These are phyloP conservation scores for Castanospermum australe DNA, from an alignment of 306 rosid species.

Conservation along the genomic window DNA sequence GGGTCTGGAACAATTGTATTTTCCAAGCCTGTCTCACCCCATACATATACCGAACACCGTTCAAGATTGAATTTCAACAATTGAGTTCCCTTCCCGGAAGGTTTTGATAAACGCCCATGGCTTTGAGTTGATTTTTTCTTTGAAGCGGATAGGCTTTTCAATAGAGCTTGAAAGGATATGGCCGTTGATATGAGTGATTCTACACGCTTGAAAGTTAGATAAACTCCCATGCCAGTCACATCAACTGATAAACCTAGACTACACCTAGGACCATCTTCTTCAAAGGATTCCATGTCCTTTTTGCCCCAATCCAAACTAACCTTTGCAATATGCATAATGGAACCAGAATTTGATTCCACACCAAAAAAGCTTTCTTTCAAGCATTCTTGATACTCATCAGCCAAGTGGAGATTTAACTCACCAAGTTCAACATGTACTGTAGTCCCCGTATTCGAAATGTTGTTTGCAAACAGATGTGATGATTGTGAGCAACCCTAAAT, in stretches of 20 bases:
- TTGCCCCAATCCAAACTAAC: conserved; percentile 94
- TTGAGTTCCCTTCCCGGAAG: conserved; percentile 82
- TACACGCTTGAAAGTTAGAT: conserved; percentile 70
- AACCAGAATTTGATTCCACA: conserved; percentile 89
- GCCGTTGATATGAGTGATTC: conserved; percentile 87
- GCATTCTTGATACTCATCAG: conserved; percentile 92
- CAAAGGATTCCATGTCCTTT: conserved; percentile 78
- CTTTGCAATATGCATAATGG: conserved; percentile 82
- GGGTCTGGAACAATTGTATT: conserved; percentile 80
- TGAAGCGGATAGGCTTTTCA: conserved; percentile 62
- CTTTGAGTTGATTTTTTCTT: conserved; percentile 57
- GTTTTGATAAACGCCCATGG: conserved; percentile 61
- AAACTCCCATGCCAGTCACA: conserved; percentile 87
- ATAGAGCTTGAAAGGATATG: conserved; percentile 68
- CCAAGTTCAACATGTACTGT: conserved; percentile 87
- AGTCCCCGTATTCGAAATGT: conserved; percentile 79
- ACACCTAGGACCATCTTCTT: conserved; percentile 61
- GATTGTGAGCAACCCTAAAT: conserved; percentile 91
- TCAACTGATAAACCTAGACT: conserved; percentile 76
- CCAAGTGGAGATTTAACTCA: conserved; percentile 87
- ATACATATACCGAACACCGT: conserved; percentile 66
- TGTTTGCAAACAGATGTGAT: conserved; percentile 85
- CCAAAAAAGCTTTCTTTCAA: conserved; percentile 84
- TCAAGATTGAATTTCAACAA: conserved; percentile 81
- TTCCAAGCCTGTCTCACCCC: conserved; percentile 83